Base-by-base conservation (phyloP, 331 rosid species). In the Acacia pycnantha region DNA sequence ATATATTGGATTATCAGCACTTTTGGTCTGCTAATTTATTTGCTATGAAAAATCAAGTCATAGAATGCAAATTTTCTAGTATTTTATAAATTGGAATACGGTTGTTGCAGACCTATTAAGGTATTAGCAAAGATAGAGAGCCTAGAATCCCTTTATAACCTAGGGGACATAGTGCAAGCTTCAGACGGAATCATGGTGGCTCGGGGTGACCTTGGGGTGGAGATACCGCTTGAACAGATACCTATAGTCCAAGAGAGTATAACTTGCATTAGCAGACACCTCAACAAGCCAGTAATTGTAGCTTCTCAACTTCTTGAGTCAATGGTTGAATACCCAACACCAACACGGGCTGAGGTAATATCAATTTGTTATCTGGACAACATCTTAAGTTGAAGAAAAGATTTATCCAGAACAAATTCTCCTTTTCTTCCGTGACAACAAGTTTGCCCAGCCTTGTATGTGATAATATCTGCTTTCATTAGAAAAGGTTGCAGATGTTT, bases 241-340 rank as follows among this genome's bases (percentile, higher is more conserved):
- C 98, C 97, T 12, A 59, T 89, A 15, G 94, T 95, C 64, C 97
- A 95, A 82, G 91, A 89, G 82, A 85, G 86, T 71, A 95, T 95
- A 77, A 84, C 86, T 59, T 26, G 78, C 41, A 73, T 91, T 29
- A 93, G 97, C 89, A 85, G 97, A 88, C 92, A 91, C 81, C 81
- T 91, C 46, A 95, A 95, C 89, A 95, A 91, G 87, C 97, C 97
- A 33, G 98, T 95, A 22, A 90, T 95, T 86, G 91, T 95, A 54
- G 97, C 98, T 79, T 93, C 98, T 84, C 98, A 95, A 84, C 95
- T 95, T 84, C 97, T 95, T 12, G 95, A 93, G 81, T 95, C 98
- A 40, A 95, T 93, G 97, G 87, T 93, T 41, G 97, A 95, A 86
- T 95, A 95, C 85, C 98, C 98, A 81, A 93, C 97, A 21, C 98